phyloP scores from a whole-genome alignment of 2,329 filamentous ascomycete genomes.

The Fusarium brevicatenulatum region DNA sequence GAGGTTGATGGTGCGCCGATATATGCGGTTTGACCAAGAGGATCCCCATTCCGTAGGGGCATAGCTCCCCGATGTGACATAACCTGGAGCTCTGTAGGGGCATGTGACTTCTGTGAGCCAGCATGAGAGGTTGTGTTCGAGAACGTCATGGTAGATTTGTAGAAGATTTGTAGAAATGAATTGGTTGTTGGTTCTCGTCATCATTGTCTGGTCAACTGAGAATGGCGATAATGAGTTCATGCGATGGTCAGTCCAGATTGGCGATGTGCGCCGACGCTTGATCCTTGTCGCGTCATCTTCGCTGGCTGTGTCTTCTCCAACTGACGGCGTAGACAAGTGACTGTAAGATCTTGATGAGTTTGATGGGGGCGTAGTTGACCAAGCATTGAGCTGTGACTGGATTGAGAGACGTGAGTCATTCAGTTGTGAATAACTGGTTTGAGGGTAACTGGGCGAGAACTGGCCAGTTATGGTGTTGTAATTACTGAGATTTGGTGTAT shows the following conservation, averaged over 20 bases:
- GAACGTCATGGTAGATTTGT: conserved; percentile 41
- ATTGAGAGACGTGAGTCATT: not conserved
- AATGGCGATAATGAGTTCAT: conserved; percentile 33
- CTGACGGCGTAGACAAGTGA: not conserved
- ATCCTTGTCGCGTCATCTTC: not conserved
- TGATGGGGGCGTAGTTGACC: not conserved
- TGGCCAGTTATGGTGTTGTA: not conserved
- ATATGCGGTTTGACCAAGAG: conserved; percentile 41
- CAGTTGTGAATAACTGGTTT: not conserved
- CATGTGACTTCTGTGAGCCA: conserved; percentile 42
- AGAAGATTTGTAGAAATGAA: conserved; percentile 39
- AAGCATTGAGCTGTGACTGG: conserved; percentile 10
- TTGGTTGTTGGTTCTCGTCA: conserved; percentile 38
- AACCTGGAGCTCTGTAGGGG: conserved; percentile 35
- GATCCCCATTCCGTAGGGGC: conserved; percentile 38
- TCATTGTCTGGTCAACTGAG: conserved; percentile 40
- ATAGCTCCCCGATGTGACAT: not conserved
- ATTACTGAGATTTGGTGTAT: not conserved
- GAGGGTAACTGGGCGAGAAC: not conserved
- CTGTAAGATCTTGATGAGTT: not conserved
- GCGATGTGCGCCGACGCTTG: conserved; percentile 32
- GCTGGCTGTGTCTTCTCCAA: not conserved
- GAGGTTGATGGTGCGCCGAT: conserved; percentile 39
- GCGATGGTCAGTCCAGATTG: conserved; percentile 17
- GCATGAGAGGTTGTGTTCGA: conserved; percentile 41